These are phyloP conservation scores for Microstegium vimineum DNA, from an alignment of 176 grass and related monocot species.

Conservation along the genomic window DNA sequence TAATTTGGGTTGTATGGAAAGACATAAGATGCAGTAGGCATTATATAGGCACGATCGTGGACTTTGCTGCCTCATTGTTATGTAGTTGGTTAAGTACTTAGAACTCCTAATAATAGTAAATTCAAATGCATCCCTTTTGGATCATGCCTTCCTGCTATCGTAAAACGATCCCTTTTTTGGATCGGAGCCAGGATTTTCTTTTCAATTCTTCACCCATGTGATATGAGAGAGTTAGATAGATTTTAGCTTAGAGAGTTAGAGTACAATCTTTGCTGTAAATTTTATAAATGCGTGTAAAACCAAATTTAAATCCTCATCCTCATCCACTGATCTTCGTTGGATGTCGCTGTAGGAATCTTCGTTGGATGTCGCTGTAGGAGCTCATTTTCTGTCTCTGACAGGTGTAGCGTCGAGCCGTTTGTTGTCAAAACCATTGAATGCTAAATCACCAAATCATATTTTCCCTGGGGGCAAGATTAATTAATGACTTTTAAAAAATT, in stretches of 20 bases:
- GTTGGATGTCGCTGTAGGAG: not conserved
- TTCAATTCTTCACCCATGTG: too few species aligned
- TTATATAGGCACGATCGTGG: too few species aligned
- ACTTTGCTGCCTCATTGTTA: not conserved
- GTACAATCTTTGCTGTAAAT: too few species aligned
- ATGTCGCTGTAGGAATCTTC: not conserved
- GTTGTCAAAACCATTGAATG: not conserved
- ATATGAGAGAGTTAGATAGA: too few species aligned
- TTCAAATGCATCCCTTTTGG: not conserved
- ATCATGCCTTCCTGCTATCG: too few species aligned
- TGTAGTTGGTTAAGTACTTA: not conserved
- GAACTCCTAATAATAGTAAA: too few species aligned
- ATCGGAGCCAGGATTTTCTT: not conserved
- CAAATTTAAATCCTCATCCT: not conserved
- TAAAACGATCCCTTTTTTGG: too few species aligned
- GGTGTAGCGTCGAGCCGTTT: not conserved
- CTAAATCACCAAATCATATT: not conserved
- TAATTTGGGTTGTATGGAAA: not conserved
- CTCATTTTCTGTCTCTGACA: not conserved
- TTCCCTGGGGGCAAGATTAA: not conserved
- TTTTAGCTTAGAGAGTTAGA: too few species aligned
- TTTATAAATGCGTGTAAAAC: too few species aligned
- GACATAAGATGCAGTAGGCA: not conserved
- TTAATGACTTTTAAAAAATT: not conserved
- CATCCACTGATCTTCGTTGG: not conserved